A percentile compares a stretch with the other conserved stretches of the same genome.
Evolutionary conservation across 2,329 filamentous ascomycete genomes (phyloP).

Genomic region (Scortechinia acanthostroma): DNA sequence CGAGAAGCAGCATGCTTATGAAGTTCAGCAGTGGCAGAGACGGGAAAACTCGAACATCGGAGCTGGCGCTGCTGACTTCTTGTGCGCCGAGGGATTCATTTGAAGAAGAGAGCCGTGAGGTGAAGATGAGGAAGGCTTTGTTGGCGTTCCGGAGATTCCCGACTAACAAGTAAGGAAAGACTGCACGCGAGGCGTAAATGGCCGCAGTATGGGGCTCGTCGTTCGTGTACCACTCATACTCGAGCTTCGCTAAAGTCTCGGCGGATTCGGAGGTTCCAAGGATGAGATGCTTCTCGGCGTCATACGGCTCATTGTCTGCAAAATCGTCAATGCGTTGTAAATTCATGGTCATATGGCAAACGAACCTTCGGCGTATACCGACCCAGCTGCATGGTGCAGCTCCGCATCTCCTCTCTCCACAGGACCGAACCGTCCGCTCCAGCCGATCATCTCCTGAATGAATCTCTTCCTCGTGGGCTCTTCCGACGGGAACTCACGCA

Average conservation of each 20-base stretch:
- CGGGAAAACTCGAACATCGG: slow-evolving; percentile 56
- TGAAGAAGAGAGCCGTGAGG: slow-evolving; percentile 38
- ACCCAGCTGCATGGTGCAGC: slow-evolving; percentile 60
- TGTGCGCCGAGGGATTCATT: slow-evolving; percentile 4
- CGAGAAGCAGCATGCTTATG: slow-evolving; percentile 50
- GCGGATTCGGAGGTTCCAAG: slow-evolving; percentile 58
- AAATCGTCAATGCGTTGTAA: not conserved
- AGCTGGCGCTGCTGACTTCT: slow-evolving; percentile 49
- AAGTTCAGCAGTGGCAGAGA: slow-evolving; percentile 62
- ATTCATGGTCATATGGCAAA: too few species aligned
- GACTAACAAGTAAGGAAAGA: slow-evolving; percentile 58
- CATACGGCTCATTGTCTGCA: slow-evolving; percentile 53
- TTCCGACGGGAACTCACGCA: slow-evolving; percentile 51
- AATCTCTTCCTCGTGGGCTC: slow-evolving; percentile 63
- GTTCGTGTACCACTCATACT: slow-evolving; percentile 60
- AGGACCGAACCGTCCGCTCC: slow-evolving; percentile 6
- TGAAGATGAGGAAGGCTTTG: slow-evolving; percentile 56
- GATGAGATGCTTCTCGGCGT: slow-evolving; percentile 59
- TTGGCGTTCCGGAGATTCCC: slow-evolving; percentile 60
- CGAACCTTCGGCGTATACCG: slow-evolving; percentile 43
- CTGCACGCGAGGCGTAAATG: slow-evolving; percentile 54
- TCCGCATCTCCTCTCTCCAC: slow-evolving; percentile 39
- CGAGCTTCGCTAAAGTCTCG: slow-evolving; percentile 48
- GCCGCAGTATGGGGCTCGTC: slow-evolving; percentile 59
- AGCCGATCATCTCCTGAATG: slow-evolving; percentile 50